Conservation (phyloP, 192 early-diverging fungal species). For the Helicostylum pulchrum region DNA sequence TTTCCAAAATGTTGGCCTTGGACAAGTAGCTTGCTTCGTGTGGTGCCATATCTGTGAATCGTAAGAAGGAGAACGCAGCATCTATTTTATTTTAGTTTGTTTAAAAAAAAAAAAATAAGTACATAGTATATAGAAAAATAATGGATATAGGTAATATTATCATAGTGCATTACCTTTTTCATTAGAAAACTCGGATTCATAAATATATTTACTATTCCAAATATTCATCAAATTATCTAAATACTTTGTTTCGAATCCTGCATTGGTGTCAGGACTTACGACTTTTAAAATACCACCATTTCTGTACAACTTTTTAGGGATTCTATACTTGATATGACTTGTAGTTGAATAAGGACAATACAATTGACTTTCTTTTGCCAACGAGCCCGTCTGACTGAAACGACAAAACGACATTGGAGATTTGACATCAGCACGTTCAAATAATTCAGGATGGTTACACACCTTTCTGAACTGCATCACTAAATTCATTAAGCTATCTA, state of each 20-base stretch:
- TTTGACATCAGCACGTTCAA: constrained; percentile 82
- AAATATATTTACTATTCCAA: constrained; percentile 53
- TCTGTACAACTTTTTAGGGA: constrained; percentile 69
- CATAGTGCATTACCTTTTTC: constrained; percentile 37
- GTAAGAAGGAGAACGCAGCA: constrained; percentile 53
- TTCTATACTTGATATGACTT: constrained; percentile 56
- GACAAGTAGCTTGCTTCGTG: constrained; percentile 44
- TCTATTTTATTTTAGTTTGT: constrained; percentile 14
- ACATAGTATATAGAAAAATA: too few relatives aligned
- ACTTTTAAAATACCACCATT: constrained; percentile 54
- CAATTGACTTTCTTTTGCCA: constrained; percentile 55
- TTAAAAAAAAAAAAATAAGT: constrained; percentile 2
- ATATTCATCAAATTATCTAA: constrained; percentile 53
- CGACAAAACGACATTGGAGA: constrained; percentile 63
- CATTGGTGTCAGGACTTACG: constrained; percentile 37
- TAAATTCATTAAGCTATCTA: constrained; percentile 86
- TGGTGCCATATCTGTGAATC: constrained; percentile 49
- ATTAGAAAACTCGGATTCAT: constrained; percentile 40
- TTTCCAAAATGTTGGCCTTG: constrained; percentile 32
- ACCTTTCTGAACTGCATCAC: constrained; percentile 95
- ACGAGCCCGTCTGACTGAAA: constrained; percentile 57
- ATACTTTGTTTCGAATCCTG: constrained; percentile 44
- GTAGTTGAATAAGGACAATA: constrained; percentile 60
- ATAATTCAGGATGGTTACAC: constrained; percentile 85
- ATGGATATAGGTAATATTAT: too few relatives aligned